Base-by-base conservation (phyloP, 2,329 filamentous ascomycete genomes). In the Massarina eburnea region DNA sequence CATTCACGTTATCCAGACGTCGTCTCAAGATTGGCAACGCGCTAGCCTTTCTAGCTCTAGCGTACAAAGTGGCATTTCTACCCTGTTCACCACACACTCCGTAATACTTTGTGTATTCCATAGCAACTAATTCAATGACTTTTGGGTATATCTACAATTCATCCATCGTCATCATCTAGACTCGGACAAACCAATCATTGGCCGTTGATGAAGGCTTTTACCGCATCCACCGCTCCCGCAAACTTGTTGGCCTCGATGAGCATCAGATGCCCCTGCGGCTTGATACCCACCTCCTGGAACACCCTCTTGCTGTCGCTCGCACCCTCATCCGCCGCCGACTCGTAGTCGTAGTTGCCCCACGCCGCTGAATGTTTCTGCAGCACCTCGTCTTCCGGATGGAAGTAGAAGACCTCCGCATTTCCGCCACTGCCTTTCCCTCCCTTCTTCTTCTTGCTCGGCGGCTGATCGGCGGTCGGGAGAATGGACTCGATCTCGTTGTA, bases 301-400 rank as follows among this genome's bases (percentile, higher is more conserved):
- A 91, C 89, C 50, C 94, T 79, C 79, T 95, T 96, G 62, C 90
- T 91, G 74, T 99, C 94, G 43, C 90, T 88, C 52, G 86, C 83
- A 4, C 85, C 83, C 57, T 95, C 89, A 37, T 88, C 87, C 47
- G 77, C 76, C 51, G 89, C 83, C 68, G 88, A 92, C 37, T 85
- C 87, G 70, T 91, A 96, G 15, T 86, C 81, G 65, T 86, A 95
- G 41, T 79, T 82, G 20, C 84, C 87, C 53, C 80, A 76, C 12
- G 83, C 89, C 30, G 83, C 50, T 2, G 90, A 88, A 72, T 92
- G 80, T 64, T 83, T 84, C 55, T 94, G 84, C 60, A 96, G 73
- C 41, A 92, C 81, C 76, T 97, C 94, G 64, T 99, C 94, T 73
- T 99, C 94, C 0, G 91, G 87, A 68, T 99, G 94, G 77, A 97